Base-by-base conservation (phyloP, 192 early-diverging fungal species). In the Coemansia sp. region DNA sequence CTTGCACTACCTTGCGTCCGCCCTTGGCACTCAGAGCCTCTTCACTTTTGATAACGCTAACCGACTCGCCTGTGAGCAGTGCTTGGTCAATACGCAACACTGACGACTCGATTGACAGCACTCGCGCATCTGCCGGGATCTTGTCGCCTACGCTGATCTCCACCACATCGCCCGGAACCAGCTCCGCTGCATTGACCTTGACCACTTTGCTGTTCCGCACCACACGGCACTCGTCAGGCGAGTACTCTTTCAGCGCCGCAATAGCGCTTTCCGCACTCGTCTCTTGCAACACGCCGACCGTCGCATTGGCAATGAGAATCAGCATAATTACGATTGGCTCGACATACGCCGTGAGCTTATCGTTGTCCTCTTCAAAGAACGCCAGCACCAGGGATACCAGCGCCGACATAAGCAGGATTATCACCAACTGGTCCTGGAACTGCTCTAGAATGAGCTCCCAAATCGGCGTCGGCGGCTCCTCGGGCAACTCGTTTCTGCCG, bases 131-230 rank as follows among this genome's bases (percentile, higher is more conserved):
- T 56, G 97, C 97, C 12, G 97, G 96, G 53, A 99, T 84, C 83
- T 96, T 95, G 73, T 96, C 95, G 60, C 97, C 97, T 0, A 95
- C 92, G 64, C 92, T 82, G 52, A 99, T 72, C 50, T 89, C 87
- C 52, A 99, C 85, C 61, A 99, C 91, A 84, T 98, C 97, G 57
- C 97, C 97, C n/a, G 96, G 97, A 17, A 99, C 96, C 47, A 99
- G 78, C 32, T 94, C 87, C 10, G 78, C 63, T 5, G 95, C 87
- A 29, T 88, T 60, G 29, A 95, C 84, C 77, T 89, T 93, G 27
- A 67, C 41, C 7, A 87, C 61, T 19, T 68, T 29, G 29, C 93
- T 92, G 67, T 91, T 84, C 52, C 96, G 90, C 35, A 98, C 62
- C 21, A 95, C 94, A 50, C 89, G 91, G 66, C 94, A 91, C 80